Evolutionary conservation across 2,329 filamentous ascomycete genomes (phyloP).

Genomic region (Coniochaeta sp.): DNA sequence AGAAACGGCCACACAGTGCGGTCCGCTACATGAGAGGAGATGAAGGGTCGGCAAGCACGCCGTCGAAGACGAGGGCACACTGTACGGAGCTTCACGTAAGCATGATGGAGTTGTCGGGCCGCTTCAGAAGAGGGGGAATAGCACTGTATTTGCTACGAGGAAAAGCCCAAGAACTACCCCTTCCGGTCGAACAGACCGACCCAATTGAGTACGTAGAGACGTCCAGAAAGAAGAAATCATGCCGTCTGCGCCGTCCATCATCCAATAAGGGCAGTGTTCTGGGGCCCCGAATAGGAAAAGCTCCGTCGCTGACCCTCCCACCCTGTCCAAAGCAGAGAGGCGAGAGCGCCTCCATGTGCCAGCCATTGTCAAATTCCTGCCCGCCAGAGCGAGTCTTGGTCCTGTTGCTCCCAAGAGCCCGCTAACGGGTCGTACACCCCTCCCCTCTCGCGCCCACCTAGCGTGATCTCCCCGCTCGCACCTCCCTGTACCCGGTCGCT

Average conservation of each 20-base stretch:
- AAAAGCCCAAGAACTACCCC: conserved; percentile 1
- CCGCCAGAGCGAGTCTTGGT: neutral
- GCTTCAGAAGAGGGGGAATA: neutral
- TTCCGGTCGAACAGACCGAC: conserved; percentile 3
- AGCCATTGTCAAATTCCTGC: neutral
- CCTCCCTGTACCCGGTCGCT: conserved; percentile 3
- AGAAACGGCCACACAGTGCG: neutral
- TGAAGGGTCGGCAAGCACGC: neutral
- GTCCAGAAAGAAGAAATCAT: neutral
- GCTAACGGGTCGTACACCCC: neutral
- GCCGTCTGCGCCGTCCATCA: conserved; percentile 7
- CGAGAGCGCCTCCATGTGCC: neutral
- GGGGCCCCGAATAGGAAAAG: conserved; percentile 25
- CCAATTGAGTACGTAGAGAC: conserved; percentile 7
- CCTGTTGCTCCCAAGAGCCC: conserved; percentile 1
- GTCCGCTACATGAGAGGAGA: neutral
- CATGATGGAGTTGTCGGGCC: neutral
- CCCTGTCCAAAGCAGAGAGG: neutral
- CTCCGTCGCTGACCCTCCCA: conserved; percentile 10
- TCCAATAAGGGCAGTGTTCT: conserved; percentile 28
- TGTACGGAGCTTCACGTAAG: neutral
- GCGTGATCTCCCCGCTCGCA: neutral
- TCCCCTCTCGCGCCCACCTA: neutral
- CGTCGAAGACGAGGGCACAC: neutral
- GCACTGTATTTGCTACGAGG: conserved; percentile 3